A percentile compares a stretch with the other conserved stretches of the same genome.
These are phyloP conservation scores for Verticillium isaacii DNA, from an alignment of 2,329 filamentous ascomycete genomes.

Conservation along the genomic window DNA sequence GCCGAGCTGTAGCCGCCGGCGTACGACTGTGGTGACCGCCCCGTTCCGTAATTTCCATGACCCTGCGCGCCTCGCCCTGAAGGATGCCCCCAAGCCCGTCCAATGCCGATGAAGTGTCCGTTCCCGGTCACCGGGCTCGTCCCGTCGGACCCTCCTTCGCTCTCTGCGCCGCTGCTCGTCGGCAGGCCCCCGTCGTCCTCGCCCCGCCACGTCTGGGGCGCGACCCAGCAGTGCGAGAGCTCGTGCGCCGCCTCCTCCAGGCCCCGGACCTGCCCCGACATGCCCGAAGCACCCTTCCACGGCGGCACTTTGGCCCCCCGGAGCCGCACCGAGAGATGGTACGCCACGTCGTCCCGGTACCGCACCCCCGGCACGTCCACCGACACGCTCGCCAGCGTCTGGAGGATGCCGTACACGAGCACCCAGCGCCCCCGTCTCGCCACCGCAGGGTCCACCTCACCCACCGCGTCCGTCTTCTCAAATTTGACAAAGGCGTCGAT, in stretches of 20 bases:
- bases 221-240: slow-evolving; percentile 48
- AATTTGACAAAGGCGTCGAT: slow-evolving; percentile 52
- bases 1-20: slow-evolving; percentile 18
- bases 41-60: slow-evolving; percentile 9
- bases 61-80: not conserved
- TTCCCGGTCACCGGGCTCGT: slow-evolving; percentile 14
- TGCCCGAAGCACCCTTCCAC: slow-evolving; percentile 37
- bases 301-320: slow-evolving; percentile 47
- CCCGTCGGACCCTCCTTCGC: slow-evolving; percentile 16
- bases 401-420: slow-evolving; percentile 55
- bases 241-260: slow-evolving; percentile 39
- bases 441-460: slow-evolving; percentile 46
- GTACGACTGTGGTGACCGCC: slow-evolving; percentile 16
- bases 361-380: slow-evolving; percentile 51
- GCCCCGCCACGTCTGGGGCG: slow-evolving; percentile 34
- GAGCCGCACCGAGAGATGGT: slow-evolving; percentile 52
- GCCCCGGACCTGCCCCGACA: slow-evolving; percentile 4
- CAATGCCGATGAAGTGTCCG: not conserved
- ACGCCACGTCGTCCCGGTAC: slow-evolving; percentile 47
- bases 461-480: slow-evolving; percentile 48
- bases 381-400: slow-evolving; percentile 54
- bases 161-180: slow-evolving; percentile 20
- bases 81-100: not conserved
- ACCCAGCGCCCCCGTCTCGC: slow-evolving; percentile 58
- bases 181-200: slow-evolving; percentile 3